Evolutionary conservation across 805 yeast species (phyloP).

Genomic region (Wickerhamomyces queroliae): DNA sequence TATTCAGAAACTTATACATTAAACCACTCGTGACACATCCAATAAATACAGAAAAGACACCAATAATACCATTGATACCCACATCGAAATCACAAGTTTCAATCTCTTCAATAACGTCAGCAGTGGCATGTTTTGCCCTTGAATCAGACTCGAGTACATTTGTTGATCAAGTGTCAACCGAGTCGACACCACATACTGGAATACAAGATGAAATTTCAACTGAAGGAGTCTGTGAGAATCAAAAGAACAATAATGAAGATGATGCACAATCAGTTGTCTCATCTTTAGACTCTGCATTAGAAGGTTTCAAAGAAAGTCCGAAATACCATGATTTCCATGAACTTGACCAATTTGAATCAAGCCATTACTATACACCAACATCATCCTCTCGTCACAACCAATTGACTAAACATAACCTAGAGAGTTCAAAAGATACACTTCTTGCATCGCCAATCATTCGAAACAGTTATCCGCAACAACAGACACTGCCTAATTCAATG

Average conservation of each 20-base stretch:
- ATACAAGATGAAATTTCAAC: slow-evolving; percentile 3
- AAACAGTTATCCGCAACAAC: too few species aligned
- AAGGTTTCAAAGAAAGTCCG: slow-evolving; percentile 10
- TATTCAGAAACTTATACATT: slow-evolving; percentile 35
- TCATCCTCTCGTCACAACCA: slow-evolving; percentile 3
- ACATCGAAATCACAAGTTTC: slow-evolving; percentile 14
- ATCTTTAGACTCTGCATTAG: slow-evolving; percentile 18
- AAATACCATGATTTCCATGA: neutral
- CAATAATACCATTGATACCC: neutral
- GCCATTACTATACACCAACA: slow-evolving; percentile 14
- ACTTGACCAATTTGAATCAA: slow-evolving; percentile 2
- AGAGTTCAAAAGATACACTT: neutral
- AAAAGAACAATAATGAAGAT: slow-evolving; percentile 1
- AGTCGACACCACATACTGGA: neutral
- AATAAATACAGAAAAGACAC: neutral
- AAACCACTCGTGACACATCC: slow-evolving; percentile 3
- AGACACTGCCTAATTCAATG: neutral
- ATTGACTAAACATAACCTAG: too few species aligned
- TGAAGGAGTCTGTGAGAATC: neutral
- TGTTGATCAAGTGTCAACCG: slow-evolving; percentile 27
- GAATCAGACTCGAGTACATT: slow-evolving; percentile 31
- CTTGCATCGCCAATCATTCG: neutral
- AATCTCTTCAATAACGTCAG: slow-evolving; percentile 25
- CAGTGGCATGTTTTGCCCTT: slow-evolving; percentile 29
- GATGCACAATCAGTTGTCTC: slow-evolving; percentile 10